Conservation (phyloP, 352 stramenopile species). For the Phytophthora fragariae region DNA sequence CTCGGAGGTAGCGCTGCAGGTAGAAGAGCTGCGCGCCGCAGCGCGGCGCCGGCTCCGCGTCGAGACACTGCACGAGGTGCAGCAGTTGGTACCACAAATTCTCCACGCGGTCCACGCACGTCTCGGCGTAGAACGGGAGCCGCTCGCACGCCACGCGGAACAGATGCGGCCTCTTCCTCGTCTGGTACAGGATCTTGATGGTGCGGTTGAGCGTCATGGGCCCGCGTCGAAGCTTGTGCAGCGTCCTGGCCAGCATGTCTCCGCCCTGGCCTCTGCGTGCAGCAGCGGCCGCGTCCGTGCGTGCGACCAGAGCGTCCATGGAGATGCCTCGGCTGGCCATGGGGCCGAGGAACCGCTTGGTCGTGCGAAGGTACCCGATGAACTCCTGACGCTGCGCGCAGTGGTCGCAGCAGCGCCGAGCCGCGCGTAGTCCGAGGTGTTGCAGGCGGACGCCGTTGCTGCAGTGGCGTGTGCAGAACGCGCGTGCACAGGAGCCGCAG, state of each 20-base stretch:
- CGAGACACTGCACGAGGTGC: constrained; percentile 80
- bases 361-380: constrained; percentile 47
- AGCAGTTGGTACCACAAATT: constrained; percentile 84
- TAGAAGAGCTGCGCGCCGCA: constrained; percentile 71
- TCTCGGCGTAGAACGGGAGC: constrained; percentile 78
- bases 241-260: constrained; percentile 49
- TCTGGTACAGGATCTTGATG: constrained; percentile 86
- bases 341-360: constrained; percentile 48
- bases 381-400: constrained; percentile 72
- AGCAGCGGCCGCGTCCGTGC: constrained; percentile 31
- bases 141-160: constrained; percentile 74
- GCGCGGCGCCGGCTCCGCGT: constrained; percentile 51
- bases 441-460: constrained; percentile 54
- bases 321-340: constrained; percentile 37
- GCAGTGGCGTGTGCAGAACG: constrained; percentile 75
- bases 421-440: constrained; percentile 45
- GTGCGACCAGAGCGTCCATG: constrained; percentile 42
- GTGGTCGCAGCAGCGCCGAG: constrained; percentile 56
- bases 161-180: constrained; percentile 66
- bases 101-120: constrained; percentile 76
- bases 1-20: constrained; percentile 70
- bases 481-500: constrained; percentile 63
- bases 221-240: constrained; percentile 57
- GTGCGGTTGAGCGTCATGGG: constrained; percentile 83
- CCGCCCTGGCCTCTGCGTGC: constrained; percentile 17